A percentile compares a stretch with the other conserved stretches of the same genome.
Evolutionary conservation across 2,329 filamentous ascomycete species (phyloP).

Genomic region (Beauveria bassiana): DNA sequence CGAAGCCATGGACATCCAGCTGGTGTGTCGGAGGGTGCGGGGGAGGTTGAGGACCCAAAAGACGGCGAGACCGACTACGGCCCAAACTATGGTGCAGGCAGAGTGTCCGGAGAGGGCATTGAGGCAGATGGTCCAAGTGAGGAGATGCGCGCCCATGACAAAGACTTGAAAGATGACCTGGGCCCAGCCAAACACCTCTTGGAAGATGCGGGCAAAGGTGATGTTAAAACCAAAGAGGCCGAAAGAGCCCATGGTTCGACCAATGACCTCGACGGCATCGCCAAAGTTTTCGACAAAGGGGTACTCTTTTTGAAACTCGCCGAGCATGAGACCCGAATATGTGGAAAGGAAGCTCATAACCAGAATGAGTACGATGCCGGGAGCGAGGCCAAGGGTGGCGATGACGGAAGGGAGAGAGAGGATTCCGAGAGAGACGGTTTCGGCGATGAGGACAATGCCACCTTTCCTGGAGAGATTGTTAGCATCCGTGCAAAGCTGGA

Average conservation of each 20-base stretch:
- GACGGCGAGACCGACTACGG: slow-evolving; percentile 48
- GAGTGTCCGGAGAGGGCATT: slow-evolving; percentile 54
- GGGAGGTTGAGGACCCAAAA: slow-evolving; percentile 54
- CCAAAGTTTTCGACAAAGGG: slow-evolving; percentile 61
- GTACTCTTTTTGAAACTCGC: slow-evolving; percentile 64
- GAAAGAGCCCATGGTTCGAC: slow-evolving; percentile 37
- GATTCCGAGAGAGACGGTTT: slow-evolving; percentile 39
- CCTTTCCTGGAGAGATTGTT: slow-evolving; percentile 29
- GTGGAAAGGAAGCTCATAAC: slow-evolving; percentile 61
- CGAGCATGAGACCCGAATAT: slow-evolving; percentile 45
- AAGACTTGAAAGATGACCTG: slow-evolving; percentile 58
- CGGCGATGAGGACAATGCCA: slow-evolving; percentile 35
- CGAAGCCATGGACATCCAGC: slow-evolving; percentile 54
- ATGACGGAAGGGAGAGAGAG: slow-evolving; percentile 73
- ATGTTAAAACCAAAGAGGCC: slow-evolving; percentile 36
- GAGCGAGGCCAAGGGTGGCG: slow-evolving; percentile 61
- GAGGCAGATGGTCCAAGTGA: slow-evolving; percentile 60
- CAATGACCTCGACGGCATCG: slow-evolving; percentile 55
- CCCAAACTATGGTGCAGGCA: slow-evolving; percentile 57
- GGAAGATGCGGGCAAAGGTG: slow-evolving; percentile 45
- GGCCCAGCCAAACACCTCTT: slow-evolving; percentile 51
- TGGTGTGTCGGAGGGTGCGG: slow-evolving; percentile 54
- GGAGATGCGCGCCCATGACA: slow-evolving; percentile 61
- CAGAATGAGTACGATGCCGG: slow-evolving; percentile 65
- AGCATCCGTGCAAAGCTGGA: neutral